Evolutionary conservation across 345 rosid genomes (phyloP).

Genomic region (Bretschneidera sinensis): DNA sequence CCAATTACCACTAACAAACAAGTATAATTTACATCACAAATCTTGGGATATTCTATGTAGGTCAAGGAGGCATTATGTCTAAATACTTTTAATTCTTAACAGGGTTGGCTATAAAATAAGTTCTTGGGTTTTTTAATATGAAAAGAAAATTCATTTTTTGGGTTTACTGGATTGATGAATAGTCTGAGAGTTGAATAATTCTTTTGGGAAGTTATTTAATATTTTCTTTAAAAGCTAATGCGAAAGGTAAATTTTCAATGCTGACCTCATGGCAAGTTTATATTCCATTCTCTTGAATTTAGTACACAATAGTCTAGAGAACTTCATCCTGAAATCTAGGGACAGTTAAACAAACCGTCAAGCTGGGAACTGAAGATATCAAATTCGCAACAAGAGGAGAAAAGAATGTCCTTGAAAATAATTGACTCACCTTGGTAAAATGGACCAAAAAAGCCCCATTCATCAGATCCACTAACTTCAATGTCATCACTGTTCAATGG

Average conservation of each 20-base stretch:
- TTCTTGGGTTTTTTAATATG: too few relatives aligned
- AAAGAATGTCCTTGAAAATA: slow-evolving; percentile 6
- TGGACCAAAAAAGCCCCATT: slow-evolving; percentile 87
- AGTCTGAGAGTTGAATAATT: background rate
- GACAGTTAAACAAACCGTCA: slow-evolving; percentile 14
- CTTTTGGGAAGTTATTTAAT: background rate
- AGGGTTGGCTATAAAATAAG: too few relatives aligned
- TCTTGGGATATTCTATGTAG: too few relatives aligned
- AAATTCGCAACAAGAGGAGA: background rate
- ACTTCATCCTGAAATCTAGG: slow-evolving; percentile 72
- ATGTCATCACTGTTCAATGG: slow-evolving; percentile 67
- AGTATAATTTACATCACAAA: too few relatives aligned
- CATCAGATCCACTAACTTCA: slow-evolving; percentile 55
- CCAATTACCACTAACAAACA: too few relatives aligned
- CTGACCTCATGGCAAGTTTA: slow-evolving; percentile 92
- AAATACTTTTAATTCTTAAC: too few relatives aligned
- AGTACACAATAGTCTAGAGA: slow-evolving; percentile 51
- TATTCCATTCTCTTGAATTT: slow-evolving; percentile 71
- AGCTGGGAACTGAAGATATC: slow-evolving; percentile 12
- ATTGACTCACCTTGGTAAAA: slow-evolving; percentile 65
- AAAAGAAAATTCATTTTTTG: too few relatives aligned
- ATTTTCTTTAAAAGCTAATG: background rate
- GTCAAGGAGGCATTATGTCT: too few relatives aligned
- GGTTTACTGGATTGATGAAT: slow-evolving; percentile 4
- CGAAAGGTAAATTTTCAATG: slow-evolving; percentile 11